Evolutionary conservation across 2,329 filamentous ascomycete species (phyloP).

Genomic region (Xylaria sp.): DNA sequence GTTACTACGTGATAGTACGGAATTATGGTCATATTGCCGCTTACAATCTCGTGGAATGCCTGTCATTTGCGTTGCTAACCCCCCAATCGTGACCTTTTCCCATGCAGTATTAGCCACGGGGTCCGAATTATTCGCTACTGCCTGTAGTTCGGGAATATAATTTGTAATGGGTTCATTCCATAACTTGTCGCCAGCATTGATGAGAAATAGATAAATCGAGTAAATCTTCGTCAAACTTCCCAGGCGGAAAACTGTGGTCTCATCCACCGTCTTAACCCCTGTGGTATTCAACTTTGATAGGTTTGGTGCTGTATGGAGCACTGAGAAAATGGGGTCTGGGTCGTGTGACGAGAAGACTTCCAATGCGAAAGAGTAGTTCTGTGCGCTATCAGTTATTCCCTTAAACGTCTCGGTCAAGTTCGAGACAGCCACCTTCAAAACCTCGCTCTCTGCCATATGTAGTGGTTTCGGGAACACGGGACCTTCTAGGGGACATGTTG

Average conservation of each 20-base stretch:
- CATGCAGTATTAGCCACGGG: constrained; percentile 45
- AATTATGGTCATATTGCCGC: background rate
- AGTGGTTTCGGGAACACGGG: constrained; percentile 45
- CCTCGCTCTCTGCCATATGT: constrained; percentile 38
- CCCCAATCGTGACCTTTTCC: constrained; percentile 48
- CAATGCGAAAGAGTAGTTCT: constrained; percentile 52
- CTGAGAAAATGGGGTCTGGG: constrained; percentile 47
- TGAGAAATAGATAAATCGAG: constrained; percentile 51
- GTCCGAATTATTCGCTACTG: constrained; percentile 41
- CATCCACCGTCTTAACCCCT: constrained; percentile 51
- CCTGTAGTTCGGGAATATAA: constrained; percentile 45
- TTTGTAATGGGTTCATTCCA: constrained; percentile 48
- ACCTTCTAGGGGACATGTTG: constrained; percentile 45
- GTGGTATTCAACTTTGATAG: constrained; percentile 42
- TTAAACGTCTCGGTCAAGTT: constrained; percentile 41
- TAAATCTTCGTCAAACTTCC: constrained; percentile 56
- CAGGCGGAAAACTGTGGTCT: constrained; percentile 56
- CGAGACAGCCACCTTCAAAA: constrained; percentile 40
- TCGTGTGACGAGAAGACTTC: constrained; percentile 53
- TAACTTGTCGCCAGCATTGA: constrained; percentile 44
- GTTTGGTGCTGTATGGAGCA: constrained; percentile 50
- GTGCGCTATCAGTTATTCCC: constrained; percentile 39
- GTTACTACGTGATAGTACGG: background rate
- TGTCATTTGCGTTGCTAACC: constrained; percentile 44
- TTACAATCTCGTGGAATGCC: constrained; percentile 45